A percentile compares a stretch with the other conserved stretches of the same genome.
These are phyloP conservation scores for Castanospermum australe DNA, from an alignment of 306 rosid genomes.

Conservation along the genomic window DNA sequence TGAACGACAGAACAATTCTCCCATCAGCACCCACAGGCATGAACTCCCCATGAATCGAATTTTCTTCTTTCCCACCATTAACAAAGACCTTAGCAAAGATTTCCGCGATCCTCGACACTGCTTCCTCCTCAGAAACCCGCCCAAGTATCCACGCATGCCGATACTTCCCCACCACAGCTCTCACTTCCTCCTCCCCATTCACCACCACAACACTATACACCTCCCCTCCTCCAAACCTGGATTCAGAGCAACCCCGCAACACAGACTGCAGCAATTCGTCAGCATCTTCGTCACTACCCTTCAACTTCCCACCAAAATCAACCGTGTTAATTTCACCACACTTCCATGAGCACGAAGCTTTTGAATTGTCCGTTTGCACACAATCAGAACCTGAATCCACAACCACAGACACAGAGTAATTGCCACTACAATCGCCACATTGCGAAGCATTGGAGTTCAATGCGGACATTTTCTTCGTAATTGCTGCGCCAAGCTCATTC, in stretches of 20 bases:
- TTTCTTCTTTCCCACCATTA: slow-evolving; percentile 84
- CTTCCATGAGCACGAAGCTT: slow-evolving; percentile 30
- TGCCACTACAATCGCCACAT: slow-evolving; percentile 57
- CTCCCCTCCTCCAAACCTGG: slow-evolving; percentile 43
- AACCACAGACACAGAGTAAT: slow-evolving; percentile 46
- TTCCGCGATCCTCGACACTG: slow-evolving; percentile 61
- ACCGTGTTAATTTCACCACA: slow-evolving; percentile 35
- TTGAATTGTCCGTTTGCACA: slow-evolving; percentile 13
- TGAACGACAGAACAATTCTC: slow-evolving; percentile 81
- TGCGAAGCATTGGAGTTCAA: slow-evolving; percentile 37
- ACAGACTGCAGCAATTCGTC: slow-evolving; percentile 61
- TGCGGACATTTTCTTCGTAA: slow-evolving; percentile 42
- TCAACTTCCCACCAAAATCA: slow-evolving; percentile 47
- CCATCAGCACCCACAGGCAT: slow-evolving; percentile 99
- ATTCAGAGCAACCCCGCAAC: slow-evolving; percentile 37
- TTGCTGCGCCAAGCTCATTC: slow-evolving; percentile 37
- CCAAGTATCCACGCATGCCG: slow-evolving; percentile 84
- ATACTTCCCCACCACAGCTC: slow-evolving; percentile 76
- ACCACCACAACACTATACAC: slow-evolving; percentile 69
- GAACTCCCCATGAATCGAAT: slow-evolving; percentile 74
- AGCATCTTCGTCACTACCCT: slow-evolving; percentile 42
- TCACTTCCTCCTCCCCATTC: slow-evolving; percentile 55
- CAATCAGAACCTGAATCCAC: slow-evolving; percentile 40
- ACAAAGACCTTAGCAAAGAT: slow-evolving; percentile 76
- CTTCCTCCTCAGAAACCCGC: slow-evolving; percentile 52